Percentiles rank a stretch among this genome's conserved stretches.
Evolutionary conservation across 2,329 filamentous ascomycete genomes (phyloP).

Genomic region (Diaporthe caulivora): DNA sequence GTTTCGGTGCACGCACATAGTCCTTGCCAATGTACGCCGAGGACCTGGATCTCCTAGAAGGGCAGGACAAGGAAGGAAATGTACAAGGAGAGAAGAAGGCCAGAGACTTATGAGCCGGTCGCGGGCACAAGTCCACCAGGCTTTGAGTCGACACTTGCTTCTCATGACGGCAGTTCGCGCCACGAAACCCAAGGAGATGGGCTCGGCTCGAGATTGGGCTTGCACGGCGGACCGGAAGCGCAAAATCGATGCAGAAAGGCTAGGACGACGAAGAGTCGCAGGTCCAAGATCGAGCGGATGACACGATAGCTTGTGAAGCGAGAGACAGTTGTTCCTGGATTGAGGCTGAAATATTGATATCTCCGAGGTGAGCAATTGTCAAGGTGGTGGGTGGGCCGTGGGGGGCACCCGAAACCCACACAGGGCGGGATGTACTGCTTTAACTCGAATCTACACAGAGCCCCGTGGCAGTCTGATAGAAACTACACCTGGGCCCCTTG

Average conservation of each 20-base stretch:
- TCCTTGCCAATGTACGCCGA: not conserved
- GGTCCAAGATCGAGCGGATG: not conserved
- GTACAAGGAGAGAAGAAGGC: not conserved
- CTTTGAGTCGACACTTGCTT: not conserved
- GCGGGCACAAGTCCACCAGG: not conserved
- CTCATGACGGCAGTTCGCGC: not conserved
- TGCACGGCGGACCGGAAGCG: not conserved
- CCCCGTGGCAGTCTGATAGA: not conserved
- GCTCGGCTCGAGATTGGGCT: not conserved
- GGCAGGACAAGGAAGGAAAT: not conserved
- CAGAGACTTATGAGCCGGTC: not conserved
- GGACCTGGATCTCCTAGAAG: not conserved
- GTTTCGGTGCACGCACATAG: not conserved
- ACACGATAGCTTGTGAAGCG: slow-evolving; percentile 1
- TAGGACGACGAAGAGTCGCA: not conserved
- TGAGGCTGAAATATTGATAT: slow-evolving; percentile 29
- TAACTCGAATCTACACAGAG: not conserved
- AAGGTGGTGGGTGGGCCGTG: slow-evolving; percentile 4
- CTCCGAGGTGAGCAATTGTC: slow-evolving; percentile 25
- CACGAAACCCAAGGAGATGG: not conserved
- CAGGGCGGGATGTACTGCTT: slow-evolving; percentile 11
- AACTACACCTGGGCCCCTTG: not conserved
- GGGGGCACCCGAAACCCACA: slow-evolving; percentile 2
- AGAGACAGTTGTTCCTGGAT: slow-evolving; percentile 8
- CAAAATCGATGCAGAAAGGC: not conserved